Base-by-base conservation (phyloP, 495 filamentous ascomycete genomes). In the Penicillium silybi region DNA sequence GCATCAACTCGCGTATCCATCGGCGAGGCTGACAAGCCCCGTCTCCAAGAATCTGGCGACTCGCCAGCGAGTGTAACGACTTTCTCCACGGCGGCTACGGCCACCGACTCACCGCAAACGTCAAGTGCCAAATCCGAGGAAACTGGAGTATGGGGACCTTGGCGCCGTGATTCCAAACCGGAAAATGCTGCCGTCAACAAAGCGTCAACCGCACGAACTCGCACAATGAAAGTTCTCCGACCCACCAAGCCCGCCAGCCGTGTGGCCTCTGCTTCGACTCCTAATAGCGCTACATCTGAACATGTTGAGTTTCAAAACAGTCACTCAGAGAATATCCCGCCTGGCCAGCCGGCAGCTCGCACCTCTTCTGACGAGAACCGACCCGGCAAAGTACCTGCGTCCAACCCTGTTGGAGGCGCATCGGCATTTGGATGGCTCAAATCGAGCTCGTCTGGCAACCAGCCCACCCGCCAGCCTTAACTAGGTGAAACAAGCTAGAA, bases 401-500 rank as follows among this genome's bases (percentile, higher is more conserved):
- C 84, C 19, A 97, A 97, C 65, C 92, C 93, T 3, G 77, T 97
- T 35, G 93, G 93, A 10, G 85, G 88, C 32, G 93, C 88, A n/a
- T 92, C 90, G 20, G 93, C 93, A 13, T 98, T 98, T 74, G 81
- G 87, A n/a, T 98, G 92, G 91, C 83, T 97, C 69, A 86, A 85
- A 58, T 61, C 72, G 25, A 48, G 59, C 10, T 56, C 61, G 37
- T 43, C 57, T 11, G 32, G 23, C 15, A 53, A 19, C 1, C 49
- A 46, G 3, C 22, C 6, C 38, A 44, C 45, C 23, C 18, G 55
- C 43, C 43, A 57, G 53, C 26, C 49, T n/a, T n/a, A n/a, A n/a
- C 56, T 61, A 65, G 62, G 48, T 72, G 59, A 42, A 32, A 11
- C 2, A 15, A 32, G 13, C 29, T 32, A 32, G 29, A 10, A 13